Evolutionary conservation across 1,284 basidiomycete species (phyloP), one percentile per base, ranked within the genome.

Genomic region (Lentinula novae-zelandiae): DNA sequence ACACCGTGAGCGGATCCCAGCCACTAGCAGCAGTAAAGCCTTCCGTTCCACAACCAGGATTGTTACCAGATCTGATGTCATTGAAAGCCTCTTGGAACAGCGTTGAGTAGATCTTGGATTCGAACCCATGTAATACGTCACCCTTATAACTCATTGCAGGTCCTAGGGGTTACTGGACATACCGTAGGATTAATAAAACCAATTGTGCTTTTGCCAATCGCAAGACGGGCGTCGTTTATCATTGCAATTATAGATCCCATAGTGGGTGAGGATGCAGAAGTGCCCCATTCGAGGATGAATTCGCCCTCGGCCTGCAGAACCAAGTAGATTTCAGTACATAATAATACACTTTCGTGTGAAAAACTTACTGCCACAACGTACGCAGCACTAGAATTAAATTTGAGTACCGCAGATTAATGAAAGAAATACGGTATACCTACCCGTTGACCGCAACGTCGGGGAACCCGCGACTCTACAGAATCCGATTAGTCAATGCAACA

Each of bases 211-310:
- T 79, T 78, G 15, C 81, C 79, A 13, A 68, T 60, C 1, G 72
- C 65, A 46, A 83, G 66, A n/a, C 78, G 77, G n/a, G 76, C 75
- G 63, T 84, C 82, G 68, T 86, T 86, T 34, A 87, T 69, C 67
- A 85, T 72, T 0, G 82, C 75, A 52, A 87, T 71, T 59, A 86
- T 75, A 9, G 77, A 72, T 9, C 78, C 77, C 62, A 84, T 73
- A 3, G 81, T 78, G 0, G 85, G 85, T 9, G 79, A 67, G 3
- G 83, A 77, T 1, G 82, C 82, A 27, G 81, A 82, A 6, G 84
- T 86, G 20, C 84, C 84, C 44, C 74, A 79, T 51, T 80, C 69
- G 50, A 68, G 65, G 7, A 50, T 51, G 12, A 65, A 63, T 17
- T 65, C 48, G 2, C 61, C 54, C 13, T 73, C 73, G 4, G 57